These are phyloP conservation scores for Acanthamoeba divionensis DNA, from an alignment of 208 protist species.

Conservation along the genomic window DNA sequence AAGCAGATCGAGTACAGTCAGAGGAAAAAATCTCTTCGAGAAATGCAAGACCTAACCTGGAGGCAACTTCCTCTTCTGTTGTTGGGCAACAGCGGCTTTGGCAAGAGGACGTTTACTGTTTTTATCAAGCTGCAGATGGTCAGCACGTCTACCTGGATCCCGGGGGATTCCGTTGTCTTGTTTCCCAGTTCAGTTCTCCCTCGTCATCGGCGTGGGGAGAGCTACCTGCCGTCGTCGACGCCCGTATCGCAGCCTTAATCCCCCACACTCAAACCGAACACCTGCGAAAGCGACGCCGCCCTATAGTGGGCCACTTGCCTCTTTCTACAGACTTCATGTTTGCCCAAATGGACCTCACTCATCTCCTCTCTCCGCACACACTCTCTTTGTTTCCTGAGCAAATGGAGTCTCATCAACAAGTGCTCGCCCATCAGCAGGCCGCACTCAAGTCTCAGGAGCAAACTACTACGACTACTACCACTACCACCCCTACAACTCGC, in stretches of 20 bases:
- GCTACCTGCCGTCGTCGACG: not conserved
- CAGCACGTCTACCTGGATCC: conserved; percentile 32
- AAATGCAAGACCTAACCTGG: not conserved
- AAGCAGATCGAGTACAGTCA: not conserved
- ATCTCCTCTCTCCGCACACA: not conserved
- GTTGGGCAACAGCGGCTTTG: too few relatives aligned
- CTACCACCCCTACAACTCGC: too few relatives aligned
- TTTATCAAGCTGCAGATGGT: conserved; percentile 18
- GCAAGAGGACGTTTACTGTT: not conserved
- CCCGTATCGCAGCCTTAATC: not conserved
- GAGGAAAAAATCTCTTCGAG: not conserved
- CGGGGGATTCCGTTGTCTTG: not conserved
- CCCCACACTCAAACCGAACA: not conserved
- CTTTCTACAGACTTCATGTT: conserved; percentile 5
- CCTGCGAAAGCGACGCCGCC: not conserved
- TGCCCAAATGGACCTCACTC: not conserved
- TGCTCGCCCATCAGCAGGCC: too few relatives aligned
- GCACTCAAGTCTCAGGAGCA: too few relatives aligned
- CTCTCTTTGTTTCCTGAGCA: not conserved
- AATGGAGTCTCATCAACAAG: conserved; percentile 6
- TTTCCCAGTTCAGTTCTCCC: not conserved
- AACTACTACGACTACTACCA: too few relatives aligned
- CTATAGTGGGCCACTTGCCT: conserved; percentile 29
- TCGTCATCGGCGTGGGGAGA: not conserved
- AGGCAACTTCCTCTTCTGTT: too few relatives aligned